A percentile compares a stretch with the other conserved stretches of the same genome.
phyloP scores from a whole-genome alignment of 2,329 filamentous ascomycete genomes.

The Xylariaceae sp. region DNA sequence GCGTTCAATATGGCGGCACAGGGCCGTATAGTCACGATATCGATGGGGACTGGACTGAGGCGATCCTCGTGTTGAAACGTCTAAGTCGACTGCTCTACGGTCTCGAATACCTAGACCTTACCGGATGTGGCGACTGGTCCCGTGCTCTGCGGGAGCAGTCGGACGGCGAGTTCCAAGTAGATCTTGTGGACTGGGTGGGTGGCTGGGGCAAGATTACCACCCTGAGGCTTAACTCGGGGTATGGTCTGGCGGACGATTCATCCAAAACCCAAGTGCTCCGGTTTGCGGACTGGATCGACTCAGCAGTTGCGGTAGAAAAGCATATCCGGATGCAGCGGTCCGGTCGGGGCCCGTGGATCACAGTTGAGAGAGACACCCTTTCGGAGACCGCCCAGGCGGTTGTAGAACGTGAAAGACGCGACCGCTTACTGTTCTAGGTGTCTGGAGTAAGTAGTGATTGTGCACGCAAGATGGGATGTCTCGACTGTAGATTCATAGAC shows the following conservation, averaged over 20 bases:
- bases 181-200: constrained; percentile 59
- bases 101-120: constrained; percentile 67
- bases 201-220: constrained; percentile 60
- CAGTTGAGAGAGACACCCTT: constrained; percentile 53
- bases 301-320: constrained; percentile 54
- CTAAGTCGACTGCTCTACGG: constrained; percentile 62
- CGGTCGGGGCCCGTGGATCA: constrained; percentile 57
- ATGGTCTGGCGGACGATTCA: constrained; percentile 46
- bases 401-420: constrained; percentile 21
- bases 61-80: constrained; percentile 60
- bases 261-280: constrained; percentile 43
- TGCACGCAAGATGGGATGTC: too few species aligned
- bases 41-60: constrained; percentile 66
- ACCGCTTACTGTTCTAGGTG: not conserved
- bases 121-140: constrained; percentile 64
- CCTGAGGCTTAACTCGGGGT: constrained; percentile 55
- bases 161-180: constrained; percentile 49
- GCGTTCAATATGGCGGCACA: constrained; percentile 61
- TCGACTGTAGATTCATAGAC: too few species aligned
- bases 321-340: constrained; percentile 54
- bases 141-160: constrained; percentile 52
- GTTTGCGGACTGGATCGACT: constrained; percentile 46
- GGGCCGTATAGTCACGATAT: constrained; percentile 64
- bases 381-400: constrained; percentile 26
- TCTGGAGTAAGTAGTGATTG: not conserved